These are phyloP conservation scores for Sclerotinia nivalis DNA, from an alignment of 2,329 filamentous ascomycete genomes.

Conservation along the genomic window DNA sequence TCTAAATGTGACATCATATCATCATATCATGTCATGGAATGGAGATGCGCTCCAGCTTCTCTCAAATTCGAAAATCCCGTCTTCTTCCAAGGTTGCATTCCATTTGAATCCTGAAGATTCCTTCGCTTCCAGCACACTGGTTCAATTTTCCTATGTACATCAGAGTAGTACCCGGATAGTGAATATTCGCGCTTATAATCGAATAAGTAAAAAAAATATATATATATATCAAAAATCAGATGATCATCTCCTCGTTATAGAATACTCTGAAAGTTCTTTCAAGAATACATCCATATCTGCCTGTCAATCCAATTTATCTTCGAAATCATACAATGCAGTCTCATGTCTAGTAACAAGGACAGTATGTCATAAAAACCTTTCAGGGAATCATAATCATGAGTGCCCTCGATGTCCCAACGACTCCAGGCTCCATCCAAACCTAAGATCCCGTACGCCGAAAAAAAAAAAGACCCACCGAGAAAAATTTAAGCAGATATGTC, in stretches of 20 bases:
- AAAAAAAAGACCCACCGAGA: conserved; percentile 12
- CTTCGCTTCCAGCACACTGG: background rate
- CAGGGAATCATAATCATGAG: conserved; percentile 12
- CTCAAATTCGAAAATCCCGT: no score
- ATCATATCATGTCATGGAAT: no score
- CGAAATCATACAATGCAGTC: conserved; percentile 18
- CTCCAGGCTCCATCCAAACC: conserved; percentile 23
- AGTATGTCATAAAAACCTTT: conserved; percentile 8
- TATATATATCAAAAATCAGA: background rate
- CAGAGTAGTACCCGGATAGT: background rate
- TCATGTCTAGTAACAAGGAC: conserved; percentile 21
- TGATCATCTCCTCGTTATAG: conserved; percentile 3
- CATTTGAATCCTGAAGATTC: background rate
- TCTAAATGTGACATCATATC: no score
- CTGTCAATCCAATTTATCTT: conserved; percentile 17
- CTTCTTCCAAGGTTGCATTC: no score
- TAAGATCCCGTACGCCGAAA: conserved; percentile 20
- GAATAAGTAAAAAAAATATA: background rate
- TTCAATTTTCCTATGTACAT: conserved; percentile 12
- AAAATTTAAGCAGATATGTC: conserved; percentile 8
- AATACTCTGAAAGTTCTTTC: conserved; percentile 4
- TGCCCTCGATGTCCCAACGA: conserved; percentile 20
- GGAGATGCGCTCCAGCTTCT: no score
- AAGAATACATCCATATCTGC: background rate
- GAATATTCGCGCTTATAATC: conserved; percentile 6